Evolutionary conservation across 2,329 filamentous ascomycete species (phyloP).

Genomic region (Stagonosporopsis rhizophila): DNA sequence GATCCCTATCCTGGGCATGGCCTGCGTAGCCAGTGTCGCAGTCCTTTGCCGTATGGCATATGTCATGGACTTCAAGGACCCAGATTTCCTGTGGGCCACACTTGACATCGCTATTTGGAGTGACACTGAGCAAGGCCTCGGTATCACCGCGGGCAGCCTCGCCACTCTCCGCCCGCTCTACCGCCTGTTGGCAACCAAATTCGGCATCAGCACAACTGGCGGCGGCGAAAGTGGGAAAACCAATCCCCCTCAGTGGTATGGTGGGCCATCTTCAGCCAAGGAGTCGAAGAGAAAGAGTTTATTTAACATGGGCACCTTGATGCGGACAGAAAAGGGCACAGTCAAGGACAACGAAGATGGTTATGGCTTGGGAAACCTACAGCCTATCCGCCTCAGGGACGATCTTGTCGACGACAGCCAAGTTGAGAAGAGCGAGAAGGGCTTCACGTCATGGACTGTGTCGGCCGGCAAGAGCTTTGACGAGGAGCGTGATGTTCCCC

Average conservation of each 20-base stretch:
- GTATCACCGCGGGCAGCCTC: slow-evolving; percentile 46
- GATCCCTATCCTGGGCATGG: slow-evolving; percentile 58
- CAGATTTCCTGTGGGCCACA: slow-evolving; percentile 47
- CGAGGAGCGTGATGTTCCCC: slow-evolving; percentile 24
- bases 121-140: slow-evolving; percentile 48
- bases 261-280: slow-evolving; percentile 18
- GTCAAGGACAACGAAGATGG: slow-evolving; percentile 29
- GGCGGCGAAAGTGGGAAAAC: slow-evolving; percentile 23
- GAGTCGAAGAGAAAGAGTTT: slow-evolving; percentile 27
- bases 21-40: slow-evolving; percentile 54
- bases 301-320: slow-evolving; percentile 35
- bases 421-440: slow-evolving; percentile 32
- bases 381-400: slow-evolving; percentile 38
- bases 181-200: slow-evolving; percentile 28
- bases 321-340: slow-evolving; percentile 31
- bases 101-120: slow-evolving; percentile 49
- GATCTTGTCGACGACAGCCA: slow-evolving; percentile 29
- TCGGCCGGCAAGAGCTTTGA: slow-evolving; percentile 39
- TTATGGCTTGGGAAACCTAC: slow-evolving; percentile 31
- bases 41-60: slow-evolving; percentile 46
- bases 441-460: slow-evolving; percentile 40
- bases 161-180: slow-evolving; percentile 49
- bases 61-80: slow-evolving; percentile 44
- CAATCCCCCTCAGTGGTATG: slow-evolving; percentile 30
- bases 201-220: slow-evolving; percentile 31